Evolutionary conservation across 257 asterid genomes (phyloP).

Genomic region (Ligustrum vulgare): DNA sequence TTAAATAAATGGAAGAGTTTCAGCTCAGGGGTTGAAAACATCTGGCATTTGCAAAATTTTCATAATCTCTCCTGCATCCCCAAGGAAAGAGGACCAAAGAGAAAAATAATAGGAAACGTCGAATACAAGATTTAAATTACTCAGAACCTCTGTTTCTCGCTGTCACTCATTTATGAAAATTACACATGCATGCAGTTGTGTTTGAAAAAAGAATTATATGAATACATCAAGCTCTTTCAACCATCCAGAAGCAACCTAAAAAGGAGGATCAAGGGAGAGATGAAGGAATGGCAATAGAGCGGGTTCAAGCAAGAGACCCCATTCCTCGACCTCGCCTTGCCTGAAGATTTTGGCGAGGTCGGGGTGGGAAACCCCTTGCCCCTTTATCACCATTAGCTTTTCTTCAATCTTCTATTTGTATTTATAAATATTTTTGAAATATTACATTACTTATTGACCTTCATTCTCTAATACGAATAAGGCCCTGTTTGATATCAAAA

Average conservation of each 20-base stretch:
- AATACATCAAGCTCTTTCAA: neutral
- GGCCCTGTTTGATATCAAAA: too few relatives aligned
- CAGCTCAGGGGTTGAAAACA: slow-evolving; percentile 19
- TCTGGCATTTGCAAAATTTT: slow-evolving; percentile 18
- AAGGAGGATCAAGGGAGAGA: neutral
- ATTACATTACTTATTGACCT: too few relatives aligned
- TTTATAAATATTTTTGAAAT: too few relatives aligned
- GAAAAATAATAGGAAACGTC: neutral
- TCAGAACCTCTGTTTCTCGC: neutral
- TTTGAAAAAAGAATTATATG: neutral
- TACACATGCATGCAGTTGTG: neutral
- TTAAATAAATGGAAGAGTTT: neutral
- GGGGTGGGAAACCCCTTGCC: too few relatives aligned
- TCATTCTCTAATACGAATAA: too few relatives aligned
- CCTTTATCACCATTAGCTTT: too few relatives aligned
- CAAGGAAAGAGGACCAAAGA: neutral
- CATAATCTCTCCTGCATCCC: neutral
- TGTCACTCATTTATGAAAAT: neutral
- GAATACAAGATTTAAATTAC: neutral
- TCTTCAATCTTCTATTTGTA: too few relatives aligned
- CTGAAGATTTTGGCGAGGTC: too few relatives aligned
- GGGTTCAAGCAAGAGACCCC: too few relatives aligned
- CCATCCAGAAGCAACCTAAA: neutral
- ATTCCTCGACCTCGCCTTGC: too few relatives aligned
- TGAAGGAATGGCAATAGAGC: neutral